Conservation (phyloP, 176 grass and related monocot species). For the Bolboschoenus planiculmis region DNA sequence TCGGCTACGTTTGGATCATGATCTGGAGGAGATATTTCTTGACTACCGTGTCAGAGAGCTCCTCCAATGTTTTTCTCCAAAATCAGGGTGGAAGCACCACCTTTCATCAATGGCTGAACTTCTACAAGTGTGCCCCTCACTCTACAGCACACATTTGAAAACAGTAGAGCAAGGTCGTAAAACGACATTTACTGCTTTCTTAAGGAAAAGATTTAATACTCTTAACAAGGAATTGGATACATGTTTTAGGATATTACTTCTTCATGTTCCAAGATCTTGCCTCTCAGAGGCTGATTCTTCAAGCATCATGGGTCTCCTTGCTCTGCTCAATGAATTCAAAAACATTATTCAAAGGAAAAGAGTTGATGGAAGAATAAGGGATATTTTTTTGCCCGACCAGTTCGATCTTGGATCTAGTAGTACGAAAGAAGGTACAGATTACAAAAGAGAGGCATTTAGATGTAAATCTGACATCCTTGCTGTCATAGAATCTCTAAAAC, state of each 20-base stretch:
- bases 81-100: conserved; percentile 50
- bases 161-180: background rate
- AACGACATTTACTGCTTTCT: conserved; percentile 35
- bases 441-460: conserved; percentile 21
- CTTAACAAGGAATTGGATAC: conserved; percentile 20
- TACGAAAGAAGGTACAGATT: background rate
- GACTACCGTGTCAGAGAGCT: conserved; percentile 44
- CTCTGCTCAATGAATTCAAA: conserved; percentile 43
- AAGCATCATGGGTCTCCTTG: conserved; percentile 38
- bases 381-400: conserved; percentile 30
- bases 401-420: background rate
- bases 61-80: conserved; percentile 40
- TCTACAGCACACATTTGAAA: conserved; percentile 27
- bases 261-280: conserved; percentile 44
- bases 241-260: conserved; percentile 51
- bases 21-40: conserved; percentile 57
- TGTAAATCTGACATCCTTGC: conserved; percentile 35
- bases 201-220: conserved; percentile 30
- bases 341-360: background rate
- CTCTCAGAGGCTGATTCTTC: conserved; percentile 37
- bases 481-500: conserved; percentile 34
- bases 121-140: conserved; percentile 37
- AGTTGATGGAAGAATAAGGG: conserved; percentile 25
- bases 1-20: conserved; percentile 29
- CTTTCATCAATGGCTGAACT: conserved; percentile 39